These are phyloP conservation scores for Podaxis carcinomalis DNA, from an alignment of 768 basidiomycete species.

Conservation along the genomic window DNA sequence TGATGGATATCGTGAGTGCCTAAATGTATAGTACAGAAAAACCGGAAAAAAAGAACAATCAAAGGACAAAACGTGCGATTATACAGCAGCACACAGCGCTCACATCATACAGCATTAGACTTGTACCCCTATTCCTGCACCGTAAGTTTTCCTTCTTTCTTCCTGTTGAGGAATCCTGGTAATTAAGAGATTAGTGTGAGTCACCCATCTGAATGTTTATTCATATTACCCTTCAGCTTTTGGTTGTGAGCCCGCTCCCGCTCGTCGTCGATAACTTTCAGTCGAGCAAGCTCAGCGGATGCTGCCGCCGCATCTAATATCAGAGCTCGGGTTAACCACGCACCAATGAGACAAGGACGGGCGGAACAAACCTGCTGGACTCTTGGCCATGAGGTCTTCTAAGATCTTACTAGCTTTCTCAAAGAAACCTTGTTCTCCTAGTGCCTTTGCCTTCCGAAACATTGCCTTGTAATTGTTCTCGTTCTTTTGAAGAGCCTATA, in stretches of 20 bases:
- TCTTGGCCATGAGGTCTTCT: constrained; percentile 60
- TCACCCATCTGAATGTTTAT: neutral
- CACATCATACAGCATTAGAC: neutral
- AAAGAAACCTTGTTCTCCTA: constrained; percentile 71
- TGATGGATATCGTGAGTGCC: neutral
- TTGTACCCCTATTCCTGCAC: neutral
- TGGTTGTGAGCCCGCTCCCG: constrained; percentile 60
- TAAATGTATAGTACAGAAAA: constrained; percentile 15
- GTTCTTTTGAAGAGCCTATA: constrained; percentile 71
- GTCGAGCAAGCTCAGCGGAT: constrained; percentile 60
- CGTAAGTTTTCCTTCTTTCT: constrained; percentile 46
- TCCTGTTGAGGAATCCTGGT: constrained; percentile 50
- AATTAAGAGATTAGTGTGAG: neutral
- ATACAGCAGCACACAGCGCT: neutral
- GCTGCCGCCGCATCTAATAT: constrained; percentile 50
- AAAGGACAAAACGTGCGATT: neutral
- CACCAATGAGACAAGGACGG: neutral
- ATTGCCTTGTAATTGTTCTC: constrained; percentile 73
- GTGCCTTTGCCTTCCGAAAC: constrained; percentile 77
- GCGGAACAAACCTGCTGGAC: constrained; percentile 45
- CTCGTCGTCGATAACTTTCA: constrained; percentile 61
- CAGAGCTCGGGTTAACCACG: constrained; percentile 6
- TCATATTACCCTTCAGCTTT: constrained; percentile 64
- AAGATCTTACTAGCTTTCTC: constrained; percentile 69
- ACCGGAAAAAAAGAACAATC: neutral